Conservation (phyloP, 2,329 filamentous ascomycete genomes). For the Trichothecium sympodiale region DNA sequence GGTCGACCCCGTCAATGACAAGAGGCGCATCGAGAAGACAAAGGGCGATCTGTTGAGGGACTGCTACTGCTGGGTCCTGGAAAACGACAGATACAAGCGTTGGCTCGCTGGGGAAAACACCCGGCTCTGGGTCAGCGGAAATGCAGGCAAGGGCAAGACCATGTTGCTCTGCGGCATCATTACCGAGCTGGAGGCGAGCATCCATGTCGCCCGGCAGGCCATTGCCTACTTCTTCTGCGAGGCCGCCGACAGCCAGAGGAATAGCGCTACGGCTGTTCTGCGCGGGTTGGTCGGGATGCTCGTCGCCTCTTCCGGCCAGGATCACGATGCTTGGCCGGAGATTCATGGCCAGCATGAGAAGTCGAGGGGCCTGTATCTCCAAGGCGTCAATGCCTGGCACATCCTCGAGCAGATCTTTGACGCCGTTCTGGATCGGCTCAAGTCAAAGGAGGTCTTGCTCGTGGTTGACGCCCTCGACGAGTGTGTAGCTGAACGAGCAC, state of each 20-base stretch:
- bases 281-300: conserved; percentile 31
- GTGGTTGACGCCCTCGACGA: too few relatives aligned
- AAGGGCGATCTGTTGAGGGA: conserved; percentile 15
- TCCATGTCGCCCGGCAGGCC: too few relatives aligned
- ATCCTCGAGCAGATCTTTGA: too few relatives aligned
- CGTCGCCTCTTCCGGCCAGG: conserved; percentile 4
- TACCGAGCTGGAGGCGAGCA: conserved; percentile 10
- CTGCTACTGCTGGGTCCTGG: conserved; percentile 21
- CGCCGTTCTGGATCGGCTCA: too few relatives aligned
- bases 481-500: too few relatives aligned
- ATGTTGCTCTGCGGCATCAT: conserved; percentile 20
- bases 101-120: conserved; percentile 12
- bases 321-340: too few relatives aligned
- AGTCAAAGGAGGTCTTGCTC: too few relatives aligned
- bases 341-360: too few relatives aligned
- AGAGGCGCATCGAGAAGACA: conserved; percentile 8
- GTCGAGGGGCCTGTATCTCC: too few relatives aligned
- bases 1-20: conserved; percentile 1
- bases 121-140: conserved; percentile 22
- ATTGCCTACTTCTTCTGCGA: conserved; percentile 29
- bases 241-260: conserved; percentile 21
- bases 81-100: conserved; percentile 13
- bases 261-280: conserved; percentile 26
- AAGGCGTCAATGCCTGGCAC: too few relatives aligned
- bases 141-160: conserved; percentile 24